Conservation (phyloP, 2,329 filamentous ascomycete genomes). For the Fusarium irregulare region DNA sequence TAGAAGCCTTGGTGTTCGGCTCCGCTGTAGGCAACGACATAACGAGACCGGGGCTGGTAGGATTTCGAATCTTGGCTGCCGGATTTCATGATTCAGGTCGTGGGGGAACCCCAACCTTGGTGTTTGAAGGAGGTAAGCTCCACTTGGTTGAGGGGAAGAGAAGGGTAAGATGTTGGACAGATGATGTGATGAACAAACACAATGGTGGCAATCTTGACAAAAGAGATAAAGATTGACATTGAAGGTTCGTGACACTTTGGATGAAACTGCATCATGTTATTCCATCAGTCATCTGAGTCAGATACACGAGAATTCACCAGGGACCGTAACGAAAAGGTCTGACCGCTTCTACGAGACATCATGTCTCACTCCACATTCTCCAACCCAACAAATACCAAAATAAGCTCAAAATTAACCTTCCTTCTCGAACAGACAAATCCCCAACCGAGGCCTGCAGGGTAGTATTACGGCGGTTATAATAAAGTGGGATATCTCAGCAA, state of each 20-base stretch:
- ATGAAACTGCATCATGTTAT: neutral
- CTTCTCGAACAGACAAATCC: neutral
- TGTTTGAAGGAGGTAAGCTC: neutral
- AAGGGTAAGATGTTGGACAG: neutral
- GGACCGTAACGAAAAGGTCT: neutral
- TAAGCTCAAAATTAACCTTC: conserved; percentile 3
- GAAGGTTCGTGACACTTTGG: neutral
- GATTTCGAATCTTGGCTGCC: neutral
- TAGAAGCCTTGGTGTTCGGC: neutral
- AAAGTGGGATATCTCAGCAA: neutral
- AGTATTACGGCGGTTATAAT: neutral
- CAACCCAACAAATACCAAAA: neutral
- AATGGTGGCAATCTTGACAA: neutral
- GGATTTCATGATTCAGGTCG: conserved; percentile 3
- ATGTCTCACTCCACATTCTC: neutral
- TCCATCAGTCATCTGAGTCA: neutral
- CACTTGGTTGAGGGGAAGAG: neutral
- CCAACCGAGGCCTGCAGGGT: neutral
- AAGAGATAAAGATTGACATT: neutral
- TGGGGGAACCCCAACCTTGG: conserved; percentile 1
- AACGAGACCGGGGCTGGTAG: neutral
- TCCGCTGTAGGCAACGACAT: neutral
- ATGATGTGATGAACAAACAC: neutral
- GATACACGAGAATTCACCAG: neutral
- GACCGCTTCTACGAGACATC: neutral